A percentile compares a stretch with the other conserved stretches of the same genome.
These are phyloP conservation scores for Rutstroemia sydowiana DNA, from an alignment of 2,329 filamentous ascomycete genomes.

Conservation along the genomic window DNA sequence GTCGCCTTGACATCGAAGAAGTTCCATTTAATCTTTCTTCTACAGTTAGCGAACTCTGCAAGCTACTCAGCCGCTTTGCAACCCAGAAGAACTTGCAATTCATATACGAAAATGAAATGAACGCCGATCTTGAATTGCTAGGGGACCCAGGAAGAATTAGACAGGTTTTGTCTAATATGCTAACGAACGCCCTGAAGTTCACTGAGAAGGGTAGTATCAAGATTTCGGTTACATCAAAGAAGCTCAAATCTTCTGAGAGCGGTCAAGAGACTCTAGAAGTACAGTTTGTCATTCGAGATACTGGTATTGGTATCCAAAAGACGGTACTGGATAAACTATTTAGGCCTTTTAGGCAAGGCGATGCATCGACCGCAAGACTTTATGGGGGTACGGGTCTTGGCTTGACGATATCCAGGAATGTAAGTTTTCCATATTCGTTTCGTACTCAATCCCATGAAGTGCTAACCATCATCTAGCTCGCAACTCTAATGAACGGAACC, in stretches of 20 bases:
- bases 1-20: constrained; percentile 62
- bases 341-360: constrained; percentile 73
- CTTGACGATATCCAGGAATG: constrained; percentile 58
- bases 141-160: constrained; percentile 67
- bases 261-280: constrained; percentile 41
- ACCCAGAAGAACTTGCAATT: constrained; percentile 20
- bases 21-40: constrained; percentile 53
- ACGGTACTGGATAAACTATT: constrained; percentile 68
- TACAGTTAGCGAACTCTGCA: constrained; percentile 39
- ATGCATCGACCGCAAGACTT: constrained; percentile 66
- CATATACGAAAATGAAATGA: constrained; percentile 60
- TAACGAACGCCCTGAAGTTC: constrained; percentile 77
- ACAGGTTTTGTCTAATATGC: constrained; percentile 72
- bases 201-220: constrained; percentile 59
- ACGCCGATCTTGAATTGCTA: constrained; percentile 55
- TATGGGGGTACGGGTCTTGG: constrained; percentile 74
- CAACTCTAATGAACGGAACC: constrained; percentile 20
- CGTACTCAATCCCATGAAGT: neutral
- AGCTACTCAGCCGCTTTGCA: constrained; percentile 69
- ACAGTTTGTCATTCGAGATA: constrained; percentile 66
- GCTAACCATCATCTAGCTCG: constrained; percentile 14
- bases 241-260: neutral
- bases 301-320: constrained; percentile 63
- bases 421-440: neutral
- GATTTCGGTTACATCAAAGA: constrained; percentile 34